Percentiles rank a stretch among this genome's conserved stretches.
phyloP scores from a whole-genome alignment of 805 yeast species.

The Kluyveromyces wickerhamii region DNA sequence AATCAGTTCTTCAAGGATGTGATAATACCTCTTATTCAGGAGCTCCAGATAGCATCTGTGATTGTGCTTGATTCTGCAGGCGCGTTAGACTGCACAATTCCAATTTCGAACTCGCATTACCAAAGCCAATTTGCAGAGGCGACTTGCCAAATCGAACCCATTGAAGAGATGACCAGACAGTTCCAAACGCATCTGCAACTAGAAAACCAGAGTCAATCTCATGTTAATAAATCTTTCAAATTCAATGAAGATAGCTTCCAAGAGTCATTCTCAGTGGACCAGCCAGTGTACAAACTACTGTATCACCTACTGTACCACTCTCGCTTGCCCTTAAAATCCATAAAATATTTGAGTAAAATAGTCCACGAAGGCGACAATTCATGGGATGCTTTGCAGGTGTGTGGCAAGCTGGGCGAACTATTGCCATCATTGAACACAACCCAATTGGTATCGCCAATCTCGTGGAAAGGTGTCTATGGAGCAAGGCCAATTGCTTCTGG shows the following conservation, averaged over 20 bases:
- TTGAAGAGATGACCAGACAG: conserved; percentile 16
- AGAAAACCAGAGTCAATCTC: conserved; percentile 11
- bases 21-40: conserved; percentile 40
- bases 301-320: conserved; percentile 22
- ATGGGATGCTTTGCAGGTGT: conserved; percentile 44
- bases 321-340: conserved; percentile 12
- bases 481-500: conserved; percentile 56
- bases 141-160: conserved; percentile 17
- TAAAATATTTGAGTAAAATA: conserved; percentile 43
- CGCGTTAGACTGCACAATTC: conserved; percentile 30
- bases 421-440: conserved; percentile 18
- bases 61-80: conserved; percentile 67
- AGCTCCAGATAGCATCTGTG: conserved; percentile 36
- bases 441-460: conserved; percentile 49
- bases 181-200: conserved; percentile 18
- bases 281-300: conserved; percentile 22
- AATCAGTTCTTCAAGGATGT: conserved; percentile 44
- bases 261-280: conserved; percentile 23
- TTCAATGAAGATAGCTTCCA: conserved; percentile 21
- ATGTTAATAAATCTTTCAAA: conserved; percentile 14
- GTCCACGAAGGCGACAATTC: conserved; percentile 91
- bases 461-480: conserved; percentile 87
- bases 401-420: conserved; percentile 17
- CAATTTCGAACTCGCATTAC: background rate
- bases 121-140: conserved; percentile 17